Evolutionary conservation across 352 stramenopile species (phyloP).

Genomic region (Phytopythium aichiense): DNA sequence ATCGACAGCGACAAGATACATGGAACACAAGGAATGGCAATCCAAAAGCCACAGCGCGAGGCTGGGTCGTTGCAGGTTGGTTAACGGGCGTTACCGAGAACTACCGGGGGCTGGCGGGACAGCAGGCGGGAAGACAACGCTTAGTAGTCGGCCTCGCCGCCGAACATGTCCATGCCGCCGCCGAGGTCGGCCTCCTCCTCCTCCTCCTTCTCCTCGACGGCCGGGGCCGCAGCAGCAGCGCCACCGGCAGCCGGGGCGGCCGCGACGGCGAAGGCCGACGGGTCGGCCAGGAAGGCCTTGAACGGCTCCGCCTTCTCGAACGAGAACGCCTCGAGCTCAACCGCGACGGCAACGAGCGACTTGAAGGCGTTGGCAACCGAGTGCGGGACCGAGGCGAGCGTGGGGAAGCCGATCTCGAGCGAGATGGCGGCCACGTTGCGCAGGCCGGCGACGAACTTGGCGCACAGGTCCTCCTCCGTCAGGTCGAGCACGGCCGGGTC

Average conservation of each 20-base stretch:
- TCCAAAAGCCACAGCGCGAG: constrained; percentile 6
- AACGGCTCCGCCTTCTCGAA: constrained; percentile 97
- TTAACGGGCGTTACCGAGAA: neutral
- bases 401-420: constrained; percentile 95
- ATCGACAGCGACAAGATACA: neutral
- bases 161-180: constrained; percentile 88
- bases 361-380: constrained; percentile 99
- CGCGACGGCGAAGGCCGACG: constrained; percentile 90
- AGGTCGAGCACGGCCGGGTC: constrained; percentile 98
- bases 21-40: neutral
- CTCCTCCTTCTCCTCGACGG: constrained; percentile 64
- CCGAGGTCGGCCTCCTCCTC: constrained; percentile 83
- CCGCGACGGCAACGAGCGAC: constrained; percentile 93
- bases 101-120: neutral
- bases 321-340: constrained; percentile 95
- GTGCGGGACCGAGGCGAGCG: constrained; percentile 97
- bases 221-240: constrained; percentile 47
- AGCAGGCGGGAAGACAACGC: constrained; percentile 3
- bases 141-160: constrained; percentile 72
- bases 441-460: constrained; percentile 95
- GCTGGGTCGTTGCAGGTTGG: constrained; percentile 7
- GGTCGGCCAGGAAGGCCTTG: constrained; percentile 96
- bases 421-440: constrained; percentile 94
- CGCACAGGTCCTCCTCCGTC: constrained; percentile 95
- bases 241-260: constrained; percentile 77